Conservation (phyloP, 768 basidiomycete genomes). For the Fomitopsis serialis region DNA sequence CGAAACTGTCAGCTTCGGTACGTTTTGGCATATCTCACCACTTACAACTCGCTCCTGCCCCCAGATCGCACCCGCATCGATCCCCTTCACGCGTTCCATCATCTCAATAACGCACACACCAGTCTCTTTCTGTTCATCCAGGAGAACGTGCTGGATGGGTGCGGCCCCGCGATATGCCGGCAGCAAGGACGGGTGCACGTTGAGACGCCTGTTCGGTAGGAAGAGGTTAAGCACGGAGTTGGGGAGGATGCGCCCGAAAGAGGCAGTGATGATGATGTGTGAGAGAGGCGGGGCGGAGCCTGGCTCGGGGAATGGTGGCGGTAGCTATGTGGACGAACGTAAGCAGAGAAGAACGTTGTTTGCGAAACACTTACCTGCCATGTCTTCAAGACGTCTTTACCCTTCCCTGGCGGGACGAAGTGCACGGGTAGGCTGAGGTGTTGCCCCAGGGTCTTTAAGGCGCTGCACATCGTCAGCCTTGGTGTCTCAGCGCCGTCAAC, state of each 20-base stretch:
- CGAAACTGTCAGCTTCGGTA: neutral
- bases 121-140: slow-evolving; percentile 60
- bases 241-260: slow-evolving; percentile 85
- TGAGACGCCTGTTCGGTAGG: slow-evolving; percentile 53
- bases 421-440: slow-evolving; percentile 48
- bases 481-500: too few species aligned
- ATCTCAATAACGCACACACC: slow-evolving; percentile 83
- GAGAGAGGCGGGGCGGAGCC: slow-evolving; percentile 23
- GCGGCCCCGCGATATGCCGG: slow-evolving; percentile 88
- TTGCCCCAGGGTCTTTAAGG: slow-evolving; percentile 61
- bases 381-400: slow-evolving; percentile 50
- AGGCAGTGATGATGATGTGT: slow-evolving; percentile 78
- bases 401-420: slow-evolving; percentile 45
- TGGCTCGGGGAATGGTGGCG: slow-evolving; percentile 32
- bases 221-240: slow-evolving; percentile 57
- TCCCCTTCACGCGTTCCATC: slow-evolving; percentile 60
- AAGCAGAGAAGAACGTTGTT: neutral
- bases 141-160: slow-evolving; percentile 80
- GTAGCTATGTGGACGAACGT: slow-evolving; percentile 1
- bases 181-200: slow-evolving; percentile 86
- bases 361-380: slow-evolving; percentile 46
- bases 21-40: neutral
- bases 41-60: slow-evolving; percentile 49
- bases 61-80: slow-evolving; percentile 78
- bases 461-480: slow-evolving; percentile 38